phyloP scores from a whole-genome alignment of 73 alveolate species.

The Paramecium sexaurelia region DNA sequence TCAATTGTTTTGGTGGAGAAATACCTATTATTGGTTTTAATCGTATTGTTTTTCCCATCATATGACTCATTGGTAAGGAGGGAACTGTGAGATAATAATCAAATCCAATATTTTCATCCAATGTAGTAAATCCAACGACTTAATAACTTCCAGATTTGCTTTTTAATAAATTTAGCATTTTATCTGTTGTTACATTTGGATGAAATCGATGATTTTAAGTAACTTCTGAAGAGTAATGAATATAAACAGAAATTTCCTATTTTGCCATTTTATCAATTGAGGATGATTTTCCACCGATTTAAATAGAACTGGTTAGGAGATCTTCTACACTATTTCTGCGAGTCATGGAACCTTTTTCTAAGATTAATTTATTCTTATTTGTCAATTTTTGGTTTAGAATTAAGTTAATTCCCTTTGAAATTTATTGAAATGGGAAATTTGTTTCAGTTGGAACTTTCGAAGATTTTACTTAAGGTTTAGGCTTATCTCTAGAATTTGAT shows the following conservation, averaged over 20 bases:
- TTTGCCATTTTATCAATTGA: neutral
- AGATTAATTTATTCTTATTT: neutral
- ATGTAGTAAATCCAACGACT: neutral
- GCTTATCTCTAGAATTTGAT: neutral
- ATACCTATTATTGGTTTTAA: slow-evolving; percentile 25
- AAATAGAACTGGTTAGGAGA: neutral
- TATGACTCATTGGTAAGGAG: slow-evolving; percentile 31
- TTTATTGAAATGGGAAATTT: slow-evolving; percentile 8
- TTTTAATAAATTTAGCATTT: neutral
- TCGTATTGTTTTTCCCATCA: neutral
- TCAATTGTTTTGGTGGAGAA: slow-evolving; percentile 6
- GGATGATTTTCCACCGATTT: neutral
- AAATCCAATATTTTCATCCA: slow-evolving; percentile 53
- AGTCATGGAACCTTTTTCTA: slow-evolving; percentile 45
- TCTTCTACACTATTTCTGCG: slow-evolving; percentile 47
- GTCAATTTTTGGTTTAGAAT: neutral
- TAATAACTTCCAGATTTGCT: neutral
- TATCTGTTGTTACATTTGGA: neutral
- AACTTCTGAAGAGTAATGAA: neutral
- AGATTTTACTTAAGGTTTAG: neutral
- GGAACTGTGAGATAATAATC: slow-evolving; percentile 55
- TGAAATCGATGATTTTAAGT: neutral
- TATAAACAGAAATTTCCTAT: neutral
- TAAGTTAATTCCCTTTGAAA: slow-evolving; percentile 18
- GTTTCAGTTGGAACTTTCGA: slow-evolving; percentile 54